phyloP scores from a whole-genome alignment of 352 stramenopile genomes.

The Phytophthora ohioensis region DNA sequence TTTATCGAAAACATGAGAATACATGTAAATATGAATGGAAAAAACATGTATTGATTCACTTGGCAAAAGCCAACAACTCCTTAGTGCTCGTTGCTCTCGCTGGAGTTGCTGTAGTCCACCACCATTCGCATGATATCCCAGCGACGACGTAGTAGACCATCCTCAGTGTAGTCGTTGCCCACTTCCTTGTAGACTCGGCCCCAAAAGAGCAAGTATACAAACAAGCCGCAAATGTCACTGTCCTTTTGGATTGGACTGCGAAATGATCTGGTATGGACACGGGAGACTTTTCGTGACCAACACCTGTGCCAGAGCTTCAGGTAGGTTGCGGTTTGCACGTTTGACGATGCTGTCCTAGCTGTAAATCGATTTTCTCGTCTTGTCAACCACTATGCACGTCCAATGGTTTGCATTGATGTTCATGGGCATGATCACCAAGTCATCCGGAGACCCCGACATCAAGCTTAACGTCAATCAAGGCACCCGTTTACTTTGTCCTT shows the following conservation, averaged over 20 bases:
- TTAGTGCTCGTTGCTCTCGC: too few relatives aligned
- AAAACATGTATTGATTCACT: too few relatives aligned
- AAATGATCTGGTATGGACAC: background rate
- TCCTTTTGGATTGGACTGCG: slow-evolving; percentile 1
- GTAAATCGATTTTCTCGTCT: too few relatives aligned
- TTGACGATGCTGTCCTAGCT: background rate
- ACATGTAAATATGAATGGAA: too few relatives aligned
- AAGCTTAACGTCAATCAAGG: too few relatives aligned
- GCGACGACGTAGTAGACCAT: background rate
- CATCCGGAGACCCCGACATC: too few relatives aligned
- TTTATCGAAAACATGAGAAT: too few relatives aligned
- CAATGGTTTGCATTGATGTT: too few relatives aligned
- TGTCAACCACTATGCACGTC: too few relatives aligned
- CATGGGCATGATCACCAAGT: too few relatives aligned
- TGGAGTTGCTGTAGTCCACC: background rate
- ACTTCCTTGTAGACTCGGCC: background rate
- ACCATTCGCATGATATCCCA: background rate
- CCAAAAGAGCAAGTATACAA: background rate
- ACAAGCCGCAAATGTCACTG: background rate
- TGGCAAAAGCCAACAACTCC: too few relatives aligned
- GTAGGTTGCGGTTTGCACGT: slow-evolving; percentile 4
- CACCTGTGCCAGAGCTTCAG: background rate
- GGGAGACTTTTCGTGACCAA: background rate
- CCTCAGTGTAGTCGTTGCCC: background rate
- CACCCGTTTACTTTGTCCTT: background rate